phyloP scores from a whole-genome alignment of 2,329 filamentous ascomycete species.

The Pyricularia sp. region DNA sequence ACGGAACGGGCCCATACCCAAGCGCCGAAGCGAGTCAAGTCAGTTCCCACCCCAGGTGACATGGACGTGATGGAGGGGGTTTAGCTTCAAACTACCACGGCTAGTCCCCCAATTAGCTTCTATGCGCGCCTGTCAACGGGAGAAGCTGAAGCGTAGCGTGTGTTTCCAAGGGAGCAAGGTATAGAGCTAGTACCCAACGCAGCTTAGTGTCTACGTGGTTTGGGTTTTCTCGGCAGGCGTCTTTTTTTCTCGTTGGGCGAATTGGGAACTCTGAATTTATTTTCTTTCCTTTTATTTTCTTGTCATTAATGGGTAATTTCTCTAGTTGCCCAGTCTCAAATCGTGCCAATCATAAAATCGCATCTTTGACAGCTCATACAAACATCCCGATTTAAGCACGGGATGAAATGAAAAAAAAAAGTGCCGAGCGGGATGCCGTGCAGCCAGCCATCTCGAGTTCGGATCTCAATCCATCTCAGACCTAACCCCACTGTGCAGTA shows the following conservation, averaged over 20 bases:
- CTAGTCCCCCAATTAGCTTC: background rate
- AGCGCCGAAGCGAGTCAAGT: background rate
- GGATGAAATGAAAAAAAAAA: background rate
- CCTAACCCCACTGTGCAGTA: background rate
- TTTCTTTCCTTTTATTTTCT: no score
- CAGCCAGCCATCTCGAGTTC: background rate
- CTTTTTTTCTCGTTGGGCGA: no score
- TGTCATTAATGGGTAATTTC: no score
- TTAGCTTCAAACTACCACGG: background rate
- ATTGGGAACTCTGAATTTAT: no score
- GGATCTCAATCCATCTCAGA: background rate
- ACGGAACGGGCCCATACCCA: background rate
- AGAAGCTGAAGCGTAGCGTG: background rate
- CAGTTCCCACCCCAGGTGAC: background rate
- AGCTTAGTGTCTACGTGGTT: background rate
- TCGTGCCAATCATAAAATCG: background rate
- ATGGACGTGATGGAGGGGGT: background rate
- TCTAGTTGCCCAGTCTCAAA: background rate
- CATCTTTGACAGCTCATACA: background rate
- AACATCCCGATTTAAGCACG: background rate
- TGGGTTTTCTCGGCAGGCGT: no score
- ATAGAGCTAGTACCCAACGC: background rate
- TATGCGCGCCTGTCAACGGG: background rate
- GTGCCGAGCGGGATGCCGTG: background rate
- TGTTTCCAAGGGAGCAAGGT: background rate